Evolutionary conservation across 371 early-diverging fungal genomes (phyloP).

Genomic region (Dentiscutata heterogama): DNA sequence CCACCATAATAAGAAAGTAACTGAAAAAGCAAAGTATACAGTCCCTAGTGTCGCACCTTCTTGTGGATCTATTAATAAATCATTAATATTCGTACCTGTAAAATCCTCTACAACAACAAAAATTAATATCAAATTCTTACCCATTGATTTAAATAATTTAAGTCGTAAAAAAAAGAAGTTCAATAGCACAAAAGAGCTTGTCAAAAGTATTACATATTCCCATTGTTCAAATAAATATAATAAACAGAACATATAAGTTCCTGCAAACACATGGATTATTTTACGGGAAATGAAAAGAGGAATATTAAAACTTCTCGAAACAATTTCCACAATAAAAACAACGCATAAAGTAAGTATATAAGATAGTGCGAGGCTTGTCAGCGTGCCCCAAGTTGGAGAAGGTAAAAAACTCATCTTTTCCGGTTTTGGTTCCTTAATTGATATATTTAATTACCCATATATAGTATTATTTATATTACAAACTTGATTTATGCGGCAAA

Average conservation of each 20-base stretch:
- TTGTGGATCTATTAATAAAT: slow-evolving; percentile 26
- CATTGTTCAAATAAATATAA: slow-evolving; percentile 42
- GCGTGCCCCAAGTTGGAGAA: background rate
- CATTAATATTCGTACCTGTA: background rate
- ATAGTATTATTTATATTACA: too few species aligned
- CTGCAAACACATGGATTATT: slow-evolving; percentile 5
- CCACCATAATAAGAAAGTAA: slow-evolving; percentile 18
- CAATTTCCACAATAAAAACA: slow-evolving; percentile 17
- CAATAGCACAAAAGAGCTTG: background rate
- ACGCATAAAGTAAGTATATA: background rate
- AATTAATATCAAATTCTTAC: background rate
- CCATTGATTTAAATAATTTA: slow-evolving; percentile 25
- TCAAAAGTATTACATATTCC: slow-evolving; percentile 24
- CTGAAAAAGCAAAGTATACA: slow-evolving; percentile 34
- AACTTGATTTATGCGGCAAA: too few species aligned
- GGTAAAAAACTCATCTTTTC: slow-evolving; percentile 11
- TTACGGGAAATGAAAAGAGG: slow-evolving; percentile 16
- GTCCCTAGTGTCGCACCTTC: slow-evolving; percentile 22
- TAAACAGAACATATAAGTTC: background rate
- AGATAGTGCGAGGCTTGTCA: background rate
- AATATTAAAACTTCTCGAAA: background rate
- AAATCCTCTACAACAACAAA: background rate
- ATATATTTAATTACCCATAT: too few species aligned
- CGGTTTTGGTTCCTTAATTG: too few species aligned
- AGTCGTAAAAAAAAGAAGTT: background rate